A percentile compares a stretch with the other conserved stretches of the same genome.
These are phyloP conservation scores for Diaporthe sp. DNA, from an alignment of 2,329 filamentous ascomycete species.

Conservation along the genomic window DNA sequence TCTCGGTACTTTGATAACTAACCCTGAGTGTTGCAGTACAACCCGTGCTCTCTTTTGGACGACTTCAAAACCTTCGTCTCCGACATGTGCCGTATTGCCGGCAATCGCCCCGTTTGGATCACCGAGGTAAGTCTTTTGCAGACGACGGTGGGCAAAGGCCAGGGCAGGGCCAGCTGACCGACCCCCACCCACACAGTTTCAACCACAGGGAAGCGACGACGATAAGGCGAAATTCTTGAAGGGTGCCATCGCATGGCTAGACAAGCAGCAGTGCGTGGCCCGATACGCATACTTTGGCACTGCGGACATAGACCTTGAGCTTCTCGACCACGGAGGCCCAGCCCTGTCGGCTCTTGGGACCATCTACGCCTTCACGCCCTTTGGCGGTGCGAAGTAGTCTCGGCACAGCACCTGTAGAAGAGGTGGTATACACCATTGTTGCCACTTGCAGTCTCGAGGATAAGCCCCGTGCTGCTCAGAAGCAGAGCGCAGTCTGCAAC, in stretches of 20 bases:
- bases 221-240: slow-evolving; percentile 55
- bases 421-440: neutral
- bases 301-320: slow-evolving; percentile 42
- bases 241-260: slow-evolving; percentile 59
- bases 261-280: slow-evolving; percentile 54
- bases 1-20: neutral
- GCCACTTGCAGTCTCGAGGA: neutral
- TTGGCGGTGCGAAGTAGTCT: neutral
- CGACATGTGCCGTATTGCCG: slow-evolving; percentile 53
- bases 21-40: slow-evolving; percentile 49
- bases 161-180: neutral
- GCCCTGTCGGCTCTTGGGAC: slow-evolving; percentile 38
- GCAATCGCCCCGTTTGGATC: slow-evolving; percentile 58
- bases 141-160: neutral
- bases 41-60: slow-evolving; percentile 50
- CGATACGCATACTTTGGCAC: slow-evolving; percentile 56
- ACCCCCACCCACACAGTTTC: neutral
- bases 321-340: slow-evolving; percentile 42
- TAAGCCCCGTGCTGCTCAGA: neutral
- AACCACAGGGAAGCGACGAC: neutral
- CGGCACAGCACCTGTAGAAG: neutral
- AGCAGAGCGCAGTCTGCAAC: neutral
- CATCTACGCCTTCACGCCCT: slow-evolving; percentile 40
- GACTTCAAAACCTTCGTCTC: slow-evolving; percentile 60
- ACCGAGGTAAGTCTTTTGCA: slow-evolving; percentile 52